These are phyloP conservation scores for Tylopilus cervinicoccineus DNA, from an alignment of 768 basidiomycete species.

Conservation along the genomic window DNA sequence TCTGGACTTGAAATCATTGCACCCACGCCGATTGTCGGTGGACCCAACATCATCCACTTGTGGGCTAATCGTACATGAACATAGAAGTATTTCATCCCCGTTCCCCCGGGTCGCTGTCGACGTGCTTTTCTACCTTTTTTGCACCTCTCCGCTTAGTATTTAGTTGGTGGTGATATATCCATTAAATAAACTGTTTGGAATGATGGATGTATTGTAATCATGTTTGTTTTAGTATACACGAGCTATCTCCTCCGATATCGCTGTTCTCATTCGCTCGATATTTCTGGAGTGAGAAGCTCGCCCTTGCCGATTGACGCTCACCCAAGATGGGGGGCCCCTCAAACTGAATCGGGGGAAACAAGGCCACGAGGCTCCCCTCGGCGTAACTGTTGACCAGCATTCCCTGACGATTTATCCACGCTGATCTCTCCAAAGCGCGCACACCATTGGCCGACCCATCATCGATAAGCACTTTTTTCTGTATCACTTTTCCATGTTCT, in stretches of 20 bases:
- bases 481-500: too few species aligned
- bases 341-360: not conserved
- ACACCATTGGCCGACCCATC: not conserved
- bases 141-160: not conserved
- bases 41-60: conserved; percentile 32
- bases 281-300: not conserved
- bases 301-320: not conserved
- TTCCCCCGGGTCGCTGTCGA: not conserved
- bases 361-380: conserved; percentile 17
- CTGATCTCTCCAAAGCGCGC: conserved; percentile 25
- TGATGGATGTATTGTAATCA: conserved; percentile 29
- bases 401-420: conserved; percentile 16
- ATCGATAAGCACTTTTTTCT: conserved; percentile 18
- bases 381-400: conserved; percentile 3
- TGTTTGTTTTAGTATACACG: conserved; percentile 11
- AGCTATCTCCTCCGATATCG: conserved; percentile 4
- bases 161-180: not conserved
- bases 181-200: too few species aligned
- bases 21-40: conserved; percentile 33
- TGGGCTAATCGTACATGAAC: conserved; percentile 32
- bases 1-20: conserved; percentile 32
- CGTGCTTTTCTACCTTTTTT: not conserved
- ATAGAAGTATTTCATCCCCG: not conserved
- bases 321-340: not conserved
- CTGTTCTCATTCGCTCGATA: not conserved